Base-by-base conservation (phyloP, 108 stramenopile species). In the Skeletonema costatum region DNA sequence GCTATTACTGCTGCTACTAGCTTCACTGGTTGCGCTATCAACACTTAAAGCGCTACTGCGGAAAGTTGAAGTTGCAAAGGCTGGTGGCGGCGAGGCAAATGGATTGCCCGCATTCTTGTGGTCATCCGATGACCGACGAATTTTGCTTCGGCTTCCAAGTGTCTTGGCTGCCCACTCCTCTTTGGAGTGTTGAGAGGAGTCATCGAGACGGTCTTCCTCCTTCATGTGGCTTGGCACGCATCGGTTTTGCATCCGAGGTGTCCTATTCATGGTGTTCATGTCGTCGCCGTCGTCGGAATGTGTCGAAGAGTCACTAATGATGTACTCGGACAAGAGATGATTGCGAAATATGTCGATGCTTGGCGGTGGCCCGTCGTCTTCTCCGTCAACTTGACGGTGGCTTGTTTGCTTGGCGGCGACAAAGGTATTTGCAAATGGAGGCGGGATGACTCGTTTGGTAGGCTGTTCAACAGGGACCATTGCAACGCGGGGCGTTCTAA, bases 121-220 rank as follows among this genome's bases (percentile, higher is more conserved):
- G 14, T 51, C 50, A 12, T 51, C 19, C 50, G 50, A 51, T 51
- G 50, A 51, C 50, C 19, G 50, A 19, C 50, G 50, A 7, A 17
- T 17, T 7, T 51, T 51, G 19, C 50, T 51, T 19, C 50, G 50
- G 14, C 50, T 51, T 17, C 50, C 50, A 19, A 51, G 50, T 4
- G 50, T 51, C 50, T 51, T 51, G 50, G 50, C 50, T 51, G 50
- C 50, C 50, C 50, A 51, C 50, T 51, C 50, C 50, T 51, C 50
- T 51, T 19, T 14, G 50, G 50, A 51, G 17, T 51, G n/a, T 7
- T 14, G 12, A 51, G 50, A 51, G n/a, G 50, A 51, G n/a, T 5
- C 19, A 21, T 51, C 50, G 19, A 51, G 50, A 14, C 50, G 50
- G 50, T 51, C 50, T 51, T 51, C 50, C 0, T 19, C 50, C 50